phyloP scores from a whole-genome alignment of 495 filamentous ascomycete species.

The Rhypophila decipiens region DNA sequence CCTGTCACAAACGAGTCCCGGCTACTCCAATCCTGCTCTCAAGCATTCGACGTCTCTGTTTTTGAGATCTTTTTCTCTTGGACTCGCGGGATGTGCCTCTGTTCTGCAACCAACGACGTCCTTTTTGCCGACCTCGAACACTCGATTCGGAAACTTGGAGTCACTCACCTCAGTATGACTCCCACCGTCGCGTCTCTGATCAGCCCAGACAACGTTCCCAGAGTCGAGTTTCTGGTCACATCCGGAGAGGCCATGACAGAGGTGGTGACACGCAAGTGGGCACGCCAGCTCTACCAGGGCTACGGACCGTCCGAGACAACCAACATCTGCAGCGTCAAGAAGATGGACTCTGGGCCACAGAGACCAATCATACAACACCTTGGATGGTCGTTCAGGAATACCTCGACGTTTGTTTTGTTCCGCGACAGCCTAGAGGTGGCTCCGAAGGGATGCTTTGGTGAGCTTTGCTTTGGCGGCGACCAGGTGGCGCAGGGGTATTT shows the following conservation, averaged over 20 bases:
- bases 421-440: constrained; percentile 36
- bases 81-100: constrained; percentile 66
- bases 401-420: constrained; percentile 60
- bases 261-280: constrained; percentile 60
- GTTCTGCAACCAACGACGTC: constrained; percentile 57
- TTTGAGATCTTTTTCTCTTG: constrained; percentile 79
- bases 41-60: constrained; percentile 71
- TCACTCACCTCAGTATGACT: constrained; percentile 75
- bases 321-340: constrained; percentile 65
- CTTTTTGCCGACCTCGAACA: constrained; percentile 58
- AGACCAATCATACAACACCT: constrained; percentile 49
- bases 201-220: constrained; percentile 54
- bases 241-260: constrained; percentile 67
- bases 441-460: constrained; percentile 63
- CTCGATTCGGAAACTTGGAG: constrained; percentile 46
- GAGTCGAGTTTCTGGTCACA: constrained; percentile 60
- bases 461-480: constrained; percentile 78
- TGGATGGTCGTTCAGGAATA: constrained; percentile 61
- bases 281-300: constrained; percentile 60
- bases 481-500: constrained; percentile 74
- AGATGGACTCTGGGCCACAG: constrained; percentile 45
- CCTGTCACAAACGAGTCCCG: constrained; percentile 40
- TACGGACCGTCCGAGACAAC: constrained; percentile 70
- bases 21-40: constrained; percentile 65
- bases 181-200: constrained; percentile 68